Base-by-base conservation (phyloP, 208 protist genomes). In the Trypanosoma cruzi region DNA sequence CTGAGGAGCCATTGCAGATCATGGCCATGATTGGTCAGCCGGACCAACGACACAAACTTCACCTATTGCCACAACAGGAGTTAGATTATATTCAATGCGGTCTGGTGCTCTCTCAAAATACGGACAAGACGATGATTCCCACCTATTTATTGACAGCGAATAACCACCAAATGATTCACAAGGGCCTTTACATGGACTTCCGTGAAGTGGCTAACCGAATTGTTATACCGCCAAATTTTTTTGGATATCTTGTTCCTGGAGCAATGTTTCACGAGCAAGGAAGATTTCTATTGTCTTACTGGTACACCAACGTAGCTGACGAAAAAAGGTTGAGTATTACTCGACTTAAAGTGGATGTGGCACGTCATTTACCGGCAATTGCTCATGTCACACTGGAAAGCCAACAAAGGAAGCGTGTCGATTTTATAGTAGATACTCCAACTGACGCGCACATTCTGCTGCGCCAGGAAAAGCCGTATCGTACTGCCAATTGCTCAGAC, bases 221-320 rank as follows among this genome's bases (percentile, higher is more conserved):
- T 60, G 88, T 77, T 18, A 62, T 95, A 13, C 89, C 89, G 10
- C 57, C 82, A 13, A 49, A 81, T 20, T 95, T 84, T 16, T 60
- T 95, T 46, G 86, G 78, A 72, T 95, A 95, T 78, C 72, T 92
- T 34, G 85, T 93, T 18, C 84, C 84, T 8, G 89, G 77, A 32
- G 79, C 76, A 6, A 86, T 91, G 84, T 75, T 78, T 37, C 87
- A 73, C 40, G 85, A 89, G 22, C 81, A 84, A 68, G 75, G 85
- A 48, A 94, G 88, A 73, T 95, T 95, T 69, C 78, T 95, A 20
- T 69, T 95, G 18, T 93, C 86, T 20, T 93, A 88, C 67, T 91
- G 83, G 82, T 88, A 84, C 48, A 48, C 80, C 24, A 82, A 70
- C 34, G 52, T 58, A 20, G 68, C 62, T 24, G 82, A 92, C 48